Evolutionary conservation across 768 basidiomycete genomes (phyloP).

Genomic region (Rhizopogon roseolus): DNA sequence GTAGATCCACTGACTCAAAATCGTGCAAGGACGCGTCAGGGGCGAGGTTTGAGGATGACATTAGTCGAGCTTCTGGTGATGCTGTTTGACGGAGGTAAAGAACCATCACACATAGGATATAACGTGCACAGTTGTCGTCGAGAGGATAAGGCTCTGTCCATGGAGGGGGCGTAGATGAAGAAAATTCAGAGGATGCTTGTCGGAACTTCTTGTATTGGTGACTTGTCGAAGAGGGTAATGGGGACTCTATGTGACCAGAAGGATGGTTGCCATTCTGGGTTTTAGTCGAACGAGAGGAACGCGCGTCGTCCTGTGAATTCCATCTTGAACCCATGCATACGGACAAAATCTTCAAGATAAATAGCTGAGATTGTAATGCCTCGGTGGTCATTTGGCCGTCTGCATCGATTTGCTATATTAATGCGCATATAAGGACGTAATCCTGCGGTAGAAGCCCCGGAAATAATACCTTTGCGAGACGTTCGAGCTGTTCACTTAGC

Average conservation of each 20-base stretch:
- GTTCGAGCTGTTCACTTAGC: constrained; percentile 73
- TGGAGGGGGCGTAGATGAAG: constrained; percentile 30
- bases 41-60: constrained; percentile 56
- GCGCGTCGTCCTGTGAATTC: constrained; percentile 37
- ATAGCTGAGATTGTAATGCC: constrained; percentile 81
- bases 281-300: constrained; percentile 40
- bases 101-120: constrained; percentile 78
- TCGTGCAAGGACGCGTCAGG: constrained; percentile 67
- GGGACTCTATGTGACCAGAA: constrained; percentile 31
- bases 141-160: constrained; percentile 67
- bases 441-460: not conserved
- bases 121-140: constrained; percentile 78
- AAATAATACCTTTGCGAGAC: constrained; percentile 61
- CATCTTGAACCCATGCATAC: constrained; percentile 77
- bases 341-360: constrained; percentile 76
- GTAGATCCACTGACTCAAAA: constrained; percentile 55
- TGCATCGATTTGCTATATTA: constrained; percentile 46
- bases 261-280: constrained; percentile 17
- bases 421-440: constrained; percentile 9
- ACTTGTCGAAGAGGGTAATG: constrained; percentile 26
- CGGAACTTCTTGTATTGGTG: constrained; percentile 23
- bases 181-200: constrained; percentile 39
- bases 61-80: constrained; percentile 47
- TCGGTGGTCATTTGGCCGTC: constrained; percentile 56
- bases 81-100: constrained; percentile 75